Percentiles rank a stretch among this genome's conserved stretches.
phyloP scores from a whole-genome alignment of 345 rosid genomes.

The Gynandropsis gynandra region DNA sequence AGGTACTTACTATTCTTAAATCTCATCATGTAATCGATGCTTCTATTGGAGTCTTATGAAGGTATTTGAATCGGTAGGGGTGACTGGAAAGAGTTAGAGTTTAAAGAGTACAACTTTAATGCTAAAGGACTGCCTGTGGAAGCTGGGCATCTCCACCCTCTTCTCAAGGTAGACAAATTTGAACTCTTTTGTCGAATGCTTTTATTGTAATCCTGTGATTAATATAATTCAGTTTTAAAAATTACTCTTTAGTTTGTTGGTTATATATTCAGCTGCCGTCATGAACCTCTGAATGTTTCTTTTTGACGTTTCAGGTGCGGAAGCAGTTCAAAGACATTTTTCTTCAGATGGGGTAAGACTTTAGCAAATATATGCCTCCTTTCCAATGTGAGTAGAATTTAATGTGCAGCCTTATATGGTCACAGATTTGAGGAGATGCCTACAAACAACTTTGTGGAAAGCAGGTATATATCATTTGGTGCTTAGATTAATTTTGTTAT shows the following conservation, averaged over 20 bases:
- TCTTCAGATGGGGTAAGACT: constrained; percentile 67
- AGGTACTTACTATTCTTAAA: constrained; percentile 33
- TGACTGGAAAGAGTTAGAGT: constrained; percentile 77
- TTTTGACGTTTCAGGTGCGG: constrained; percentile 47
- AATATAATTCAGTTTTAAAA: neutral
- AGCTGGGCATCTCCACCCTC: constrained; percentile 91
- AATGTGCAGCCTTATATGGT: constrained; percentile 11
- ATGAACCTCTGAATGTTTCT: neutral
- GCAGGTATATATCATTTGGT: constrained; percentile 53
- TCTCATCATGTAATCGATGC: neutral
- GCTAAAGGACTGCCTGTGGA: constrained; percentile 86
- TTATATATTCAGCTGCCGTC: neutral
- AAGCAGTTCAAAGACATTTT: constrained; percentile 76
- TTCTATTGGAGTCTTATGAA: constrained; percentile 1
- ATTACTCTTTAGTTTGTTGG: neutral
- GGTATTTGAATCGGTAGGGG: constrained; percentile 42
- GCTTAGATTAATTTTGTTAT: constrained; percentile 3
- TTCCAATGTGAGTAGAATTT: neutral
- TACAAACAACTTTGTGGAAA: constrained; percentile 85
- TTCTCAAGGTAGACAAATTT: constrained; percentile 53
- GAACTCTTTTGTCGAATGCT: constrained; percentile 1
- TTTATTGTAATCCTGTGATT: constrained; percentile 10
- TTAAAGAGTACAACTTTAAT: constrained; percentile 84
- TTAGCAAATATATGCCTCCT: constrained; percentile 1
- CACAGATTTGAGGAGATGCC: constrained; percentile 97